Evolutionary conservation across 306 rosid genomes (phyloP).

Genomic region (Glycyrrhiza uralensis): DNA sequence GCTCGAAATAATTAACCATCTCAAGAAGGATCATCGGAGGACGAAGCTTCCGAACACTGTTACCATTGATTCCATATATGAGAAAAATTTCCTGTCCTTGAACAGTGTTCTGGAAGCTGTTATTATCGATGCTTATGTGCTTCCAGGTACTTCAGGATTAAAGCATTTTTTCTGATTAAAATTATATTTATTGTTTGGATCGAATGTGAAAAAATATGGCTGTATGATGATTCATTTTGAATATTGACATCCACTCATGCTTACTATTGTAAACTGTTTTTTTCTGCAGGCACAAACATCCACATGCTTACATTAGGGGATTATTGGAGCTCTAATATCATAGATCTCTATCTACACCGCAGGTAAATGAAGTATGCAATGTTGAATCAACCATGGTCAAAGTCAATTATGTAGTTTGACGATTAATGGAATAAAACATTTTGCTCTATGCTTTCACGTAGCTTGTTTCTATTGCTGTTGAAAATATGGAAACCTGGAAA

Average conservation of each 20-base stretch:
- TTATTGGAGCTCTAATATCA: constrained; percentile 82
- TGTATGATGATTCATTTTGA: background rate
- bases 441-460: background rate
- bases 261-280: constrained; percentile 5
- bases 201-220: background rate
- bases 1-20: constrained; percentile 52
- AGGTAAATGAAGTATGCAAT: constrained; percentile 42
- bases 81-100: constrained; percentile 74
- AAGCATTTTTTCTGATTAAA: background rate
- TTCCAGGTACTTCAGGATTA: constrained; percentile 60
- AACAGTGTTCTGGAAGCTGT: constrained; percentile 72
- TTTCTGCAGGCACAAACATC: constrained; percentile 74
- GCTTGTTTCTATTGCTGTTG: constrained; percentile 19
- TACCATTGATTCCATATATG: constrained; percentile 76
- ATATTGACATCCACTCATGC: background rate
- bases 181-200: background rate
- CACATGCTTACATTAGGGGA: constrained; percentile 84
- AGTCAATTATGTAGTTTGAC: constrained; percentile 10
- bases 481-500: background rate
- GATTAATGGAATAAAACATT: background rate
- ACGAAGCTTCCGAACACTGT: constrained; percentile 72
- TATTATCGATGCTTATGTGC: constrained; percentile 62
- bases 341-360: constrained; percentile 89
- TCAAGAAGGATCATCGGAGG: constrained; percentile 54
- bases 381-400: constrained; percentile 1